A percentile compares a stretch with the other conserved stretches of the same genome.
phyloP scores from a whole-genome alignment of 352 stramenopile genomes.

The Pythium sukuiense region DNA sequence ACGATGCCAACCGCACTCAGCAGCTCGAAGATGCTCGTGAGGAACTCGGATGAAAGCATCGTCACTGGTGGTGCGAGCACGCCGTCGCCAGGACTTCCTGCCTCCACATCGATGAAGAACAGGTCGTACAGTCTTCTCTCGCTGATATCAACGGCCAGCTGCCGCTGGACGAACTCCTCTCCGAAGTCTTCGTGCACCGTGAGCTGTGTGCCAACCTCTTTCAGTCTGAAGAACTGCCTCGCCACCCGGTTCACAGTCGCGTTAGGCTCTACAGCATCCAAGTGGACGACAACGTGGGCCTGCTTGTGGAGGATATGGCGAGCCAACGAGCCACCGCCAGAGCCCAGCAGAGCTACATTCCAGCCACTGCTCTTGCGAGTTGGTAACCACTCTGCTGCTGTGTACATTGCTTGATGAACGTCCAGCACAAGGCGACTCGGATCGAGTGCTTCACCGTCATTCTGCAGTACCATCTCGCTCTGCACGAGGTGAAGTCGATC shows the following conservation, averaged over 20 bases:
- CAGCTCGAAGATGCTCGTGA: constrained; percentile 28
- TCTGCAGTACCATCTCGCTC: constrained; percentile 56
- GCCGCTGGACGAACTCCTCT: constrained; percentile 30
- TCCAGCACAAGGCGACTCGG: constrained; percentile 52
- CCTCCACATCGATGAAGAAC: constrained; percentile 68
- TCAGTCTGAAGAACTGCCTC: constrained; percentile 46
- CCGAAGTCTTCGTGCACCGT: constrained; percentile 49
- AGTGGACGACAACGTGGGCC: constrained; percentile 25
- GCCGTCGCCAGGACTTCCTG: constrained; percentile 27
- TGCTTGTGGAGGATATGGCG: constrained; percentile 51
- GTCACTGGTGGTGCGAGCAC: constrained; percentile 40
- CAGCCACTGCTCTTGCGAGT: constrained; percentile 10
- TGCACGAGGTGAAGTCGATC: constrained; percentile 70
- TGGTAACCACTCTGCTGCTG: constrained; percentile 36
- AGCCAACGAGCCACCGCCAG: constrained; percentile 54
- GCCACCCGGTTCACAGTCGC: constrained; percentile 45
- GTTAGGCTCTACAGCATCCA: constrained; percentile 68
- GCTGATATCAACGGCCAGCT: constrained; percentile 7
- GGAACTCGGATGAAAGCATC: constrained; percentile 48
- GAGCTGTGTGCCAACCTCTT: constrained; percentile 26
- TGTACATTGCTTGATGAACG: constrained; percentile 63
- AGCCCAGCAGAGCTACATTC: constrained; percentile 47
- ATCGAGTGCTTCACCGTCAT: constrained; percentile 32
- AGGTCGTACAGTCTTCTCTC: constrained; percentile 33
- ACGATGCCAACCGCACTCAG: constrained; percentile 39